Base-by-base conservation (phyloP, 2,329 filamentous ascomycete genomes). In the Colletotrichum godetiae region DNA sequence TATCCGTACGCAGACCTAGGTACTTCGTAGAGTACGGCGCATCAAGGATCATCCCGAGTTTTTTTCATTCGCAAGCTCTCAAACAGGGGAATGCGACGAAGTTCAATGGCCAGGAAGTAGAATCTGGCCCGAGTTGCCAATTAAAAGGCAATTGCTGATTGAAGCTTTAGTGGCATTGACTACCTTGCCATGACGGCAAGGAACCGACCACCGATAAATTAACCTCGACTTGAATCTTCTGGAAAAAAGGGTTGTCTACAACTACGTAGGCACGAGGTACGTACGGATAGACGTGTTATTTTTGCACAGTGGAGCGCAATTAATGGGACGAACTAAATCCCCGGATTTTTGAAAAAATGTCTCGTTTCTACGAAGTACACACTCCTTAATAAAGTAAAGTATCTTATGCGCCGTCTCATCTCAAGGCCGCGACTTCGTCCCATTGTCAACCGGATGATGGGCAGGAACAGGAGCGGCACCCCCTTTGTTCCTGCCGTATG, bases 281-380 rank as follows among this genome's bases (percentile, higher is more conserved):
- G 31, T 42, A 42, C 19, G 19, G 19, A 49, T 49, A 22, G 42
- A 10, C 19, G 42, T 49, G 42, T 49, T 49, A 49, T 22, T 49
- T 49, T 49, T 46, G 59, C 59, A 31, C 37, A 35, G 59, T 53
- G 24, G 42, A 53, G 42, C 12, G 19, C n/a, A 53, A 69, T 70
- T 55, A 53, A 69, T 70, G 67, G 60, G 67, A 73, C 55, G 70
- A 73, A 73, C 70, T 56, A 53, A 52, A 63, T n/a, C 42, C 60
- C 42, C 46, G 37, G 29, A 46, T 42, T 64, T 72, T 19, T 57
- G n/a, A n/a, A 4, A 7, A 49, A 49, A 22, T 49, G 42, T 22
- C 19, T 49, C 42, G 42, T 49, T 19, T 22, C 42, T 49, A 49
- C 42, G 10, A n/a, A 49, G 42, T n/a, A 49, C 42, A 19, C 11